Base-by-base conservation (phyloP, 352 stramenopile species). In the Globisporangium radiosum region DNA sequence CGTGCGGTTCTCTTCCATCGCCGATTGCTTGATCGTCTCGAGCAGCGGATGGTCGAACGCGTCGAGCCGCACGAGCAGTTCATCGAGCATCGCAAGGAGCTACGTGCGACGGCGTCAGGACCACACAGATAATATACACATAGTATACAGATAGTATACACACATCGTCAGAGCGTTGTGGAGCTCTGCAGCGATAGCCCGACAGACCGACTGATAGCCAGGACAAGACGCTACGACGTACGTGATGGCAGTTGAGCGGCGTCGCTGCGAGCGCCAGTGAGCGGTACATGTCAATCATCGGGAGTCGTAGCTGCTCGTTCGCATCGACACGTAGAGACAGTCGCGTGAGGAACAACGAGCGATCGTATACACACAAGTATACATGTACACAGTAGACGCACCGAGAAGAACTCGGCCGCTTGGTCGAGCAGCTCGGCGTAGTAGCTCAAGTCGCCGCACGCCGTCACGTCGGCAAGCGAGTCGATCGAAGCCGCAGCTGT, bases 251-350 rank as follows among this genome's bases (percentile, higher is more conserved):
- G 44, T 92, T 72, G 47, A 79, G 76, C 42, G 78, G 75, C 14
- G 72, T 66, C 4, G 60, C 65, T 1, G 76, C 66, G 17, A 78
- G 77, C 17, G 81, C 81, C 42, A 90, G 58, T 0, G 64, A 69
- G 43, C 83, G 79, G 63, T 93, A 93, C 15, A 89, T 55, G 40
- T 84, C 69, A 42, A 93, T 72, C 79, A 91, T 89, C 0, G 81
- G 78, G 15, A 83, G 51, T 15, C 83, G 83, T 40, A 92, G 70
- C 82, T 92, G 53, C 14, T 39, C 48, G 25, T 1, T 25, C 25
- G 25, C 25, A 25, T 25, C 25, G 25, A 5, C 39, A 44, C 8
- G 7, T 13, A 6, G 11, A 19, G 14, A n/a, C 9, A 58, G 19
- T 25, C 25, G 25, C 25, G 25, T 25, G 25, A 25, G 25, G 25